These are phyloP conservation scores for Paramecium pentaurelia DNA, from an alignment of 73 alveolate genomes.

Conservation along the genomic window DNA sequence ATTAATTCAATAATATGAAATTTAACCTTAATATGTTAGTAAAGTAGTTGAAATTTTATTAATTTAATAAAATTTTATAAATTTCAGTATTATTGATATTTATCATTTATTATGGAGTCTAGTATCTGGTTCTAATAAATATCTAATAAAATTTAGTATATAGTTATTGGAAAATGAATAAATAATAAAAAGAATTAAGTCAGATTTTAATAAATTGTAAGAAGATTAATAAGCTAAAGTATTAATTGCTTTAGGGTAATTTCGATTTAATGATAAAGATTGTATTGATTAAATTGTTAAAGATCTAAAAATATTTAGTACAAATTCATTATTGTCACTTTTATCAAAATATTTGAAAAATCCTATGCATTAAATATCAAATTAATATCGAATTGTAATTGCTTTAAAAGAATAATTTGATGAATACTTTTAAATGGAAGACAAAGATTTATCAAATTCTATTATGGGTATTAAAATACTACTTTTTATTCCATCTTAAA, in stretches of 20 bases:
- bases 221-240: background rate
- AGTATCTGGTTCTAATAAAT: background rate
- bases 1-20: background rate
- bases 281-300: background rate
- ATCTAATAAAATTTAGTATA: background rate
- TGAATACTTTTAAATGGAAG: background rate
- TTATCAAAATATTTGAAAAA: background rate
- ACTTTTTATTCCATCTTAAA: background rate
- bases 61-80: background rate
- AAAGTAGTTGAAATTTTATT: background rate
- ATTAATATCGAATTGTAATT: background rate
- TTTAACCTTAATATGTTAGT: background rate
- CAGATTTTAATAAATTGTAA: background rate
- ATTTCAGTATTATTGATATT: background rate
- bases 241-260: background rate
- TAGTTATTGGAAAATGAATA: background rate
- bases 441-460: background rate
- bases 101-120: background rate
- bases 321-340: background rate
- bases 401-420: background rate
- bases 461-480: background rate
- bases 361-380: background rate
- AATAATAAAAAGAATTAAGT: background rate
- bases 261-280: background rate
- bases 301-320: background rate